Base-by-base conservation (phyloP, 129 eudicot species). In the Erigeron canadensis region DNA sequence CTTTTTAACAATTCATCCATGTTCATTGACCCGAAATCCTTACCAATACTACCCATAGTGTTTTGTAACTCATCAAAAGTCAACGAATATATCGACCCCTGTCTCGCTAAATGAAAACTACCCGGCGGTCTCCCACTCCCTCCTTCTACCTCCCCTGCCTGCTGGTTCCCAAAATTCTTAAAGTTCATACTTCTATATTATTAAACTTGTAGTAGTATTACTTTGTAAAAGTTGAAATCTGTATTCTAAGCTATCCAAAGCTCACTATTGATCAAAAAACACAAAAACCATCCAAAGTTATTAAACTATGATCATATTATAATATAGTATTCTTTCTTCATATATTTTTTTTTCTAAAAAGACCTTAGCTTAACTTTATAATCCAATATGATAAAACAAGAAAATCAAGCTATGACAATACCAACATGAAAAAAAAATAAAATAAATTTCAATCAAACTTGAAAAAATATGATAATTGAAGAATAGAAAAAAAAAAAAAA, bases 11-110 rank as follows among this genome's bases (percentile, higher is more conserved):
- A 67, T 63, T 94, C 97, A 85, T 94, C 99, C 99, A 94, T 94
- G 70, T 94, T 94, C 97, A 94, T 90, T 5, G 99, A 94, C 72
- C 99, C 99, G 68, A 94, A 86, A 84, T 94, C 99, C 70, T 90
- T 94, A 66, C 96, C 96, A 28, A 63, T 63, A 22, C 93, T 83
- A 21, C 92, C 92, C 65, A 90, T 70, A 4, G 93, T 80, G 70
- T 53, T 87, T 64, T 89, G 99, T 28, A 94, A 81, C 91, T 94
- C 99, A 46, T 87, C 99, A 70, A 94, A 94, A 6, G 99, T 94
- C 71, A 94, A 70, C 1, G 99, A 81, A 68, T 87, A 94, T 39
- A 89, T 74, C 13, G 98, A 94, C 38, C 88, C 58, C 62, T 94
- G 97, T 63, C 99, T 81, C 18, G 87, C 77, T 66, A 93, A 46